These are phyloP conservation scores for Trichoderma guizhouense DNA, from an alignment of 2,329 filamentous ascomycete species.

Conservation along the genomic window DNA sequence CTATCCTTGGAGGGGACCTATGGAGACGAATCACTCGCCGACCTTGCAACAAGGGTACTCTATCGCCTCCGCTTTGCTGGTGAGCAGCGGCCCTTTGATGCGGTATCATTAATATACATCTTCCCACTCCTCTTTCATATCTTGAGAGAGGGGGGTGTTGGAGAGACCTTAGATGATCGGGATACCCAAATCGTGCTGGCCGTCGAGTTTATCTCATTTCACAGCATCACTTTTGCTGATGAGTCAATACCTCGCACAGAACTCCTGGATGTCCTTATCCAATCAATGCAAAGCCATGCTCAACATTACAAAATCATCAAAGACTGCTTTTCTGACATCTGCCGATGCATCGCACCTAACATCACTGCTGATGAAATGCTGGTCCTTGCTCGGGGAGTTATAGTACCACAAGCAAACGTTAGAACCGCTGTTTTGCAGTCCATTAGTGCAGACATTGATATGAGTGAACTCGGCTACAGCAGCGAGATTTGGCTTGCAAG, in stretches of 20 bases:
- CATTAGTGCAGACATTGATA: conserved; percentile 86
- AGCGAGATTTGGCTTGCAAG: conserved; percentile 91
- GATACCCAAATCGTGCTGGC: conserved; percentile 89
- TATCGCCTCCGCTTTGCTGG: conserved; percentile 87
- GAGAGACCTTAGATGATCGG: conserved; percentile 67
- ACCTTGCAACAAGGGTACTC: conserved; percentile 80
- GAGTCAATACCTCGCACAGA: conserved; percentile 71
- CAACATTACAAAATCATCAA: conserved; percentile 95
- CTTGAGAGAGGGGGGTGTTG: conserved; percentile 75
- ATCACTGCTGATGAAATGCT: conserved; percentile 70
- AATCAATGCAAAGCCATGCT: conserved; percentile 81
- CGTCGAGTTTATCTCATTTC: conserved; percentile 83
- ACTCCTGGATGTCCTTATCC: conserved; percentile 68
- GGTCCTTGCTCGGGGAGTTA: conserved; percentile 72
- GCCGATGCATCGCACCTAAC: conserved; percentile 78
- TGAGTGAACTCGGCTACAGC: conserved; percentile 81
- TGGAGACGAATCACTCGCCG: conserved; percentile 75
- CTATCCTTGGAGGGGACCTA: conserved; percentile 70
- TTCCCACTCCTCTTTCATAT: conserved; percentile 78
- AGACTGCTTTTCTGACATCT: conserved; percentile 84
- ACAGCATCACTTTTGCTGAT: conserved; percentile 76
- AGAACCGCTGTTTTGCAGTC: conserved; percentile 82
- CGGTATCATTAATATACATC: conserved; percentile 81
- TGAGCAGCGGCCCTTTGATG: conserved; percentile 91
- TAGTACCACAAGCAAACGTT: conserved; percentile 75